Evolutionary conservation across 2,329 filamentous ascomycete genomes (phyloP).

Genomic region (Aspergillus piperis): DNA sequence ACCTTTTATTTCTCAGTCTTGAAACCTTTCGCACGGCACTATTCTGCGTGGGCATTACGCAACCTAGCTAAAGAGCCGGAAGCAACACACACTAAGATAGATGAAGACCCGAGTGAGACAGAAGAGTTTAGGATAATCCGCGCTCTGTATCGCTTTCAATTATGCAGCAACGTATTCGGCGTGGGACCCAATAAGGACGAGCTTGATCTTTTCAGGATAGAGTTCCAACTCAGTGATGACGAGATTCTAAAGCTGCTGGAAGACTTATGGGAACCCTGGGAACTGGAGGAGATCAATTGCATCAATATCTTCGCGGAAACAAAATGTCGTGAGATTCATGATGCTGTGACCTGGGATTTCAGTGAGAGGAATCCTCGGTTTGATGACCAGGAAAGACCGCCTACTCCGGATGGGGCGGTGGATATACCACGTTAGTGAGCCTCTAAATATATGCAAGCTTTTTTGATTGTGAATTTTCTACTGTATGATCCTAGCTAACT

Average conservation of each 20-base stretch:
- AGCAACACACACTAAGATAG: not conserved
- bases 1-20: constrained; percentile 15
- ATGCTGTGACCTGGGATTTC: constrained; percentile 12
- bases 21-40: constrained; percentile 13
- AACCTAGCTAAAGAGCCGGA: constrained; percentile 6
- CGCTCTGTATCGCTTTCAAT: constrained; percentile 16
- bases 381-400: not conserved
- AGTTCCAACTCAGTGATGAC: no score
- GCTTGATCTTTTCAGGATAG: no score
- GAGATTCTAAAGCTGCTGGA: no score
- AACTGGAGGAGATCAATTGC: constrained; percentile 14
- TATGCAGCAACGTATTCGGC: constrained; percentile 7
- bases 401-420: no score
- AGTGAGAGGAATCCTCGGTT: constrained; percentile 14
- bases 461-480: no score
- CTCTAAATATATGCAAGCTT: no score
- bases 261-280: constrained; percentile 11
- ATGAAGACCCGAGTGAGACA: not conserved
- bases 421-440: no score
- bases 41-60: constrained; percentile 12
- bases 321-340: no score
- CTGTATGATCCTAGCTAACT: no score
- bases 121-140: constrained; percentile 15
- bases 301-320: constrained; percentile 2
- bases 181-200: no score